Evolutionary conservation across 805 yeast genomes (phyloP), one percentile per base, ranked within the genome.

Genomic region (Sporopachydermia quercuum): DNA sequence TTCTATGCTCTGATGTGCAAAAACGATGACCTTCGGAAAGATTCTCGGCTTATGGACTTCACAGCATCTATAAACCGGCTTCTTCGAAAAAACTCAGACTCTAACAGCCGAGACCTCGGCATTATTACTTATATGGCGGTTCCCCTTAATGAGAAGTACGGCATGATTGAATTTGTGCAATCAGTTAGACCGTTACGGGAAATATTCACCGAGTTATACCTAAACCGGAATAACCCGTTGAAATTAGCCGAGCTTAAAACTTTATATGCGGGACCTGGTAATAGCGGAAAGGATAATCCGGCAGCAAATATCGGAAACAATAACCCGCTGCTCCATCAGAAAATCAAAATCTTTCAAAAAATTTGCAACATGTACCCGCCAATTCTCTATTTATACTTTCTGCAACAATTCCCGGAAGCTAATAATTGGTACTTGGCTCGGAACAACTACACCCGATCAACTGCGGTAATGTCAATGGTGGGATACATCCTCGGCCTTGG

Each of bases 381-480:
- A 0, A 86, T 84, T 0, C 59, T 93, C 18, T 78, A 79, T 49
- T 74, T 77, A 39, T 89, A 97, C 96, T 87, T 83, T 52, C 66
- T 84, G 16, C 87, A 84, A 42, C 78, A 74, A 39, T 89, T 86
- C 49, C 85, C 96, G 0, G 94, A 87, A 47, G 95, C 97, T 0
- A 71, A 76, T 4, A 62, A 74, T 1, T 91, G 98, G 98, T 81
- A 84, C 44, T 67, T 68, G 35, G 82, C 89, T 1, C 61, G 97
- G 41, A 78, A 76, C 38, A 65, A 67, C 27, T 93, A 71, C 53
- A 76, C 83, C 0, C 65, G 94, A 40, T 76, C 95, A 0, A 66
- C 81, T 18, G 96, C 96, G 0, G 97, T 89, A 0, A 91, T 93
- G 98, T 86, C 96, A 0, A 85, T 91, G 65, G 94, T 89, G 3